Evolutionary conservation across 108 stramenopile genomes (phyloP).

Genomic region (Conticribra guillardii): DNA sequence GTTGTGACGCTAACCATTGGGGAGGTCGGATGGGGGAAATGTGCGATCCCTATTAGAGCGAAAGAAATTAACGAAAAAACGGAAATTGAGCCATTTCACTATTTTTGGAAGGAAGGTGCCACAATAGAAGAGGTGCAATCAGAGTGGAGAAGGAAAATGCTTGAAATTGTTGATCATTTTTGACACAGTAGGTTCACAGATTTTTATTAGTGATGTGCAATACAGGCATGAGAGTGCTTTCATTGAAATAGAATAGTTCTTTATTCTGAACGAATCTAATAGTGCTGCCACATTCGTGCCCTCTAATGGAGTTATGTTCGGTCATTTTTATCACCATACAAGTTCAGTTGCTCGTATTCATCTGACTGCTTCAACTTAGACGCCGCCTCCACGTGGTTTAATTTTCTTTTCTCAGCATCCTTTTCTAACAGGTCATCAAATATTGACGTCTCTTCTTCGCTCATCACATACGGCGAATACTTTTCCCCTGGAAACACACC

Average conservation of each 20-base stretch:
- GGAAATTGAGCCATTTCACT: constrained; percentile 38
- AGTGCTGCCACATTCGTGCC: too few species aligned
- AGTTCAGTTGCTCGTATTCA: constrained; percentile 80
- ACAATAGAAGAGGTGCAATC: constrained; percentile 36
- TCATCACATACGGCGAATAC: constrained; percentile 94
- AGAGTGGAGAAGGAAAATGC: constrained; percentile 40
- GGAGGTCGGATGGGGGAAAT: constrained; percentile 58
- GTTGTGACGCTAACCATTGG: constrained; percentile 69
- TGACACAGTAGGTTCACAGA: too few species aligned
- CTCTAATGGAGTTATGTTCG: neutral
- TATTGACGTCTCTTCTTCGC: constrained; percentile 56
- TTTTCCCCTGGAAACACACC: constrained; percentile 89
- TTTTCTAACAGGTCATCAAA: constrained; percentile 71
- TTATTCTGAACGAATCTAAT: too few species aligned
- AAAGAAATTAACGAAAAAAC: constrained; percentile 17
- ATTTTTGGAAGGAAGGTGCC: constrained; percentile 13
- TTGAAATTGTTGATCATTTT: constrained; percentile 31
- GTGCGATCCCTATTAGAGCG: constrained; percentile 66
- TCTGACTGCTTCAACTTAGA: constrained; percentile 63
- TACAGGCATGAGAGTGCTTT: too few species aligned
- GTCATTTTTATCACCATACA: constrained; percentile 61
- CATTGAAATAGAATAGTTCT: too few species aligned
- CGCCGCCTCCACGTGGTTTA: constrained; percentile 57
- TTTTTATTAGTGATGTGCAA: too few species aligned
- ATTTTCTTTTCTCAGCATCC: constrained; percentile 62